Base-by-base conservation (phyloP, 805 yeast species). In the Cyberlindnera mrakii region DNA sequence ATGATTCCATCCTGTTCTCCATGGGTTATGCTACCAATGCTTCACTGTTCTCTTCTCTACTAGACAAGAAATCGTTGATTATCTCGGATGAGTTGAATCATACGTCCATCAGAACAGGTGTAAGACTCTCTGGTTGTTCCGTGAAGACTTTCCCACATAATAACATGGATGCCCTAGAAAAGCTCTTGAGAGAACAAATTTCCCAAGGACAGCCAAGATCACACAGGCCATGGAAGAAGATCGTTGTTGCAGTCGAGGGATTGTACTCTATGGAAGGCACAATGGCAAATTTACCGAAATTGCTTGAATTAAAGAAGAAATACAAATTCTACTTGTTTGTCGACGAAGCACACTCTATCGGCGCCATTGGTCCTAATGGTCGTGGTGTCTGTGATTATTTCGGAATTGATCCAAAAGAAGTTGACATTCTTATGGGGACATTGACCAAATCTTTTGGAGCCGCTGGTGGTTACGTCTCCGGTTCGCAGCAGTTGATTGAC, bases 11-110 rank as follows among this genome's bases (percentile, higher is more conserved):
- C 58, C 66, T 93, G 23, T 85, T 88, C 52, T 83, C 95, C 34
- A 93, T 88, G 85, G 99, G 99, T 44, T 93, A 88, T 62, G 93
- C 95, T 54, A 93, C 99, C 5, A 93, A 93, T 62, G 96, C 96
- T 16, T 80, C 83, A 55, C 70, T 93, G 42, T 91, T 93, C 60
- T 71, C 88, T 25, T 77, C 95, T 3, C 67, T 93, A 41, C 85
- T 87, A 34, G 95, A 90, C 65, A 76, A 86, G 49, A 84, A 87
- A 60, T 89, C 96, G 59, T 74, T 95, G 44, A 91, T 95, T 39
- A 85, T 93, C 40, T 85, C 96, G 14, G 99, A 93, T 68, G 91
- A 90, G 57, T 74, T 93, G 55, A 93, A 93, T 63, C 99, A 93
- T 64, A 89, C 96, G 5, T 89, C 97, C 1, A 88, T 91, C 53